Evolutionary conservation across 2,329 filamentous ascomycete genomes (phyloP), one percentile per base, ranked within the genome.

Genomic region (Fusarium euwallaceae): DNA sequence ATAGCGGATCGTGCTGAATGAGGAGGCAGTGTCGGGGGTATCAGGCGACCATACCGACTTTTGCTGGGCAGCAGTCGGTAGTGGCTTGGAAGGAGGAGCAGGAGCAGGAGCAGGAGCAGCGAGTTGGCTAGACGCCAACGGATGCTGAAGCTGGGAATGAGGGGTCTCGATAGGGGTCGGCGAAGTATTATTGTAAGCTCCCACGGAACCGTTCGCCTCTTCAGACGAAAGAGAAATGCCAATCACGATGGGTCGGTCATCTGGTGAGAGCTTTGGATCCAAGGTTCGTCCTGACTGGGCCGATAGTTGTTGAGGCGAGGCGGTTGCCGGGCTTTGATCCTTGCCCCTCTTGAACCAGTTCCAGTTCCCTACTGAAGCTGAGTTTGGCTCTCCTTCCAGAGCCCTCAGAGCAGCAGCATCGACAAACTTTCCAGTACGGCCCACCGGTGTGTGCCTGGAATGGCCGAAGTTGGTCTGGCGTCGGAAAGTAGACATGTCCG

Each of bases 211-310:
- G 43, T 69, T 70, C 12, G 78, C 70, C 22, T 81, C 78, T 9
- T 80, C 80, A 16, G 90, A 88, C 3, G 92, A 89, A 55, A 94
- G 84, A 16, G 89, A 88, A 61, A 95, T 90, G 14, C 92, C 92
- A 73, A 94, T 95, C 48, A 93, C 88, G 69, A 95, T 95, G 1
- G 91, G 91, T n/a, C 90, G 87, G 76, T 93, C 91, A 67, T 88
- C 89, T 0, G 93, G 92, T 16, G 92, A 94, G 5, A 94, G 85
- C 70, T 91, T 90, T 12, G 81, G 80, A 7, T 79, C 79, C 27
- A 79, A 63, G 70, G 76, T 72, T 70, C 78, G 70, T 67, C 76
- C 64, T 27, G 76, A 73, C 41, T 78, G 79, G 34, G 62, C 62
- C 56, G 69, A 74, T 16, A 37, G 27, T 27, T 14, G 48, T 32